A percentile compares a stretch with the other conserved stretches of the same genome.
Conservation (phyloP, 495 filamentous ascomycete genomes). For the Hypoxylon subgilvum region DNA sequence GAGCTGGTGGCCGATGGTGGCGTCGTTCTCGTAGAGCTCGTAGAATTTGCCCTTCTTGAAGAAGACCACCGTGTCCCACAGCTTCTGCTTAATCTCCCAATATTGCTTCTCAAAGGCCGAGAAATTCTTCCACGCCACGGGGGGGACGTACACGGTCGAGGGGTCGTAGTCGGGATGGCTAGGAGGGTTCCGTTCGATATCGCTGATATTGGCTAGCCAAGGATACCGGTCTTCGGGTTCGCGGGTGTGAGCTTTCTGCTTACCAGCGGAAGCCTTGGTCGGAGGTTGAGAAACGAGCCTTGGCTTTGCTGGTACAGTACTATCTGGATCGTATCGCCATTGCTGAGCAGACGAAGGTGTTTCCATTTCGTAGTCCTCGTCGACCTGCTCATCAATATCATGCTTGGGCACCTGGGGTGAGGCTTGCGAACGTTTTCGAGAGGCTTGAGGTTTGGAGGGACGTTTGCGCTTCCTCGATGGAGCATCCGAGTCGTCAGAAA, state of each 20-base stretch:
- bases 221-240: conserved; percentile 83
- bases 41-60: conserved; percentile 99
- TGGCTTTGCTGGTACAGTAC: conserved; percentile 63
- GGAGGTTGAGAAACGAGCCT: conserved; percentile 46
- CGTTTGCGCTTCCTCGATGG: conserved; percentile 72
- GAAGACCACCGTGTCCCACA: conserved; percentile 97
- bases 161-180: conserved; percentile 92
- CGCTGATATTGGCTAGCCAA: conserved; percentile 85
- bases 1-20: conserved; percentile 93
- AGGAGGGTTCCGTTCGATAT: conserved; percentile 79
- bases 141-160: conserved; percentile 87
- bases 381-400: conserved; percentile 23
- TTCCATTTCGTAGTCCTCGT: conserved; percentile 55
- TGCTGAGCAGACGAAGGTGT: conserved; percentile 79
- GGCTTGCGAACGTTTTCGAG: conserved; percentile 63
- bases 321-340: conserved; percentile 87
- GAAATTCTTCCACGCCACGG: conserved; percentile 74
- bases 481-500: conserved; percentile 82
- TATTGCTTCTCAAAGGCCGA: conserved; percentile 97
- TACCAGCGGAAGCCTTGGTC: conserved; percentile 59
- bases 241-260: conserved; percentile 75
- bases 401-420: conserved; percentile 49
- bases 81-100: conserved; percentile 99
- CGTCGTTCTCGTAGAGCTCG: conserved; percentile 97
- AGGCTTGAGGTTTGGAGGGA: conserved; percentile 55